These are phyloP conservation scores for Xylariales sp. DNA, from an alignment of 2,329 filamentous ascomycete species.

Conservation along the genomic window DNA sequence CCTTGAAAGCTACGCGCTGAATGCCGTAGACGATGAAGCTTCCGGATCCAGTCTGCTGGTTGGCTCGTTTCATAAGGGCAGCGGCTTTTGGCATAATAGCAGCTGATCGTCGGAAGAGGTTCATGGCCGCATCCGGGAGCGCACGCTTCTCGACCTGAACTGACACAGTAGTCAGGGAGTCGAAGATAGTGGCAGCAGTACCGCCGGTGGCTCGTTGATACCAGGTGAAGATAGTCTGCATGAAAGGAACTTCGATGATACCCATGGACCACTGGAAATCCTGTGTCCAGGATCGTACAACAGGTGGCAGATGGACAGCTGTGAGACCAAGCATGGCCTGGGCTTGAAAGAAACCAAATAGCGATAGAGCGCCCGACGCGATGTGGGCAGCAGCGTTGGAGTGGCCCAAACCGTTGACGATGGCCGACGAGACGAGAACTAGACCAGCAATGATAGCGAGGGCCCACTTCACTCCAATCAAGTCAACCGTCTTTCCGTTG, in stretches of 20 bases:
- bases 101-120: constrained; percentile 24
- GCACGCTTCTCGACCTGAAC: constrained; percentile 64
- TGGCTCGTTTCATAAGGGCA: constrained; percentile 40
- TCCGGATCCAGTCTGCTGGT: constrained; percentile 37
- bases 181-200: constrained; percentile 67
- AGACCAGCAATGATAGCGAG: constrained; percentile 74
- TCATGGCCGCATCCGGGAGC: constrained; percentile 26
- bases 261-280: constrained; percentile 94
- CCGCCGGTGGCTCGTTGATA: constrained; percentile 84
- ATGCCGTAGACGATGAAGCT: constrained; percentile 64
- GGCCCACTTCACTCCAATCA: constrained; percentile 74
- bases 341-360: constrained; percentile 83
- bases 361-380: constrained; percentile 75
- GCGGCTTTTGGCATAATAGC: constrained; percentile 24
- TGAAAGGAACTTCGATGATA: constrained; percentile 72
- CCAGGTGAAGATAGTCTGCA: constrained; percentile 79
- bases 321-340: constrained; percentile 80
- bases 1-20: constrained; percentile 75
- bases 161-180: constrained; percentile 63
- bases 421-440: constrained; percentile 70
- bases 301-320: constrained; percentile 68
- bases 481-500: constrained; percentile 79
- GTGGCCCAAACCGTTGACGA: constrained; percentile 77
- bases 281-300: constrained; percentile 81
- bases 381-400: constrained; percentile 85